Evolutionary conservation across 2,329 filamentous ascomycete species (phyloP).

Genomic region (Epichloe glyceriae): DNA sequence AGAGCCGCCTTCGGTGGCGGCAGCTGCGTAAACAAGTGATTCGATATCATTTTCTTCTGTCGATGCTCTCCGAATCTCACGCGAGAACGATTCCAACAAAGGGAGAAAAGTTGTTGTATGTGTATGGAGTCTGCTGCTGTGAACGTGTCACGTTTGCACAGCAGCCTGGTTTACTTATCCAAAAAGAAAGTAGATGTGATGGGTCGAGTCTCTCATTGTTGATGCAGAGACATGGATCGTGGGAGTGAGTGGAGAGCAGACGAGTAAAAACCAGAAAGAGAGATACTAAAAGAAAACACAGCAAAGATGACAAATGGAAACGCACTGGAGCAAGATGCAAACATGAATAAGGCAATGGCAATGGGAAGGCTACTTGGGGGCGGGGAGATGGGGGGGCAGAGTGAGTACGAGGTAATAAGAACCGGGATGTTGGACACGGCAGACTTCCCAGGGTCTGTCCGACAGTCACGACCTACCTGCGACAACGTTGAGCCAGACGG

Average conservation of each 20-base stretch:
- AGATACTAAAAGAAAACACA: neutral
- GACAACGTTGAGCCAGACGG: neutral
- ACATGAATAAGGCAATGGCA: neutral
- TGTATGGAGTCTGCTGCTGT: neutral
- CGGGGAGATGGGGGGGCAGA: neutral
- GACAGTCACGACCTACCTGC: neutral
- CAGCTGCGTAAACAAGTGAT: constrained; percentile 21
- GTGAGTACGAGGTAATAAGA: neutral
- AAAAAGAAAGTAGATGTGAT: constrained; percentile 1
- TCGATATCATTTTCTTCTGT: constrained; percentile 14
- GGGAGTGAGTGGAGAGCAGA: neutral
- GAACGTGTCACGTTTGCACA: neutral
- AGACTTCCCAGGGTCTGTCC: neutral
- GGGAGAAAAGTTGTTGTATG: neutral
- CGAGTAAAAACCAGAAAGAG: neutral
- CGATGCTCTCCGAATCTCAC: neutral
- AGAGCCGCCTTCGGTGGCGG: constrained; percentile 20
- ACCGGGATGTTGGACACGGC: neutral
- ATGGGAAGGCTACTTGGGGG: neutral
- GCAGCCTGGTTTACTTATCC: neutral
- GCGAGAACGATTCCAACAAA: neutral
- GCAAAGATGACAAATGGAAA: neutral
- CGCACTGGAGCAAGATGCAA: neutral
- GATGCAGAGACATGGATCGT: neutral
- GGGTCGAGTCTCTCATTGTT: neutral